Conservation (phyloP, 495 filamentous ascomycete genomes). For the Rusavskia elegans region DNA sequence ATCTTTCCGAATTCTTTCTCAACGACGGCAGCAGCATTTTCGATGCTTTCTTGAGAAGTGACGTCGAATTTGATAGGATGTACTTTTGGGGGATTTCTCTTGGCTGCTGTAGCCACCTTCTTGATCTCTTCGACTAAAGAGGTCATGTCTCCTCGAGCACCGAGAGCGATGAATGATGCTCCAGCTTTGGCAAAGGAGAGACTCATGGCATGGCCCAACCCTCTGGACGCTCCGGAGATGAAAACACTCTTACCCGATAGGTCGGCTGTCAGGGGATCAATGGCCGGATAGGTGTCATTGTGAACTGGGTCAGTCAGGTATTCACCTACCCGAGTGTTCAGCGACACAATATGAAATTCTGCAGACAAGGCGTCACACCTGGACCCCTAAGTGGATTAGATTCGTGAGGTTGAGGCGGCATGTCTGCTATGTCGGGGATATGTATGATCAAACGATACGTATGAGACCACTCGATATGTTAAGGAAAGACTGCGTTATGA, state of each 20-base stretch:
- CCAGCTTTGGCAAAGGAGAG: slow-evolving; percentile 29
- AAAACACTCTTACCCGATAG: slow-evolving; percentile 36
- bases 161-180: slow-evolving; percentile 24
- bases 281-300: no score
- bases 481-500: no score
- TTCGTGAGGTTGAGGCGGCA: no score
- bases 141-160: slow-evolving; percentile 26
- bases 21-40: slow-evolving; percentile 23
- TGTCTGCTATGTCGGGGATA: no score
- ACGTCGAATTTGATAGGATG: slow-evolving; percentile 28
- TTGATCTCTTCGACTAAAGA: slow-evolving; percentile 19
- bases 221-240: slow-evolving; percentile 31
- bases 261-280: slow-evolving; percentile 10
- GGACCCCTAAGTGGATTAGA: no score
- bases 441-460: no score
- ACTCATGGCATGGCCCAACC: slow-evolving; percentile 34
- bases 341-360: no score
- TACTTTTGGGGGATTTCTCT: slow-evolving; percentile 18
- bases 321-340: no score
- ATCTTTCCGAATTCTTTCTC: slow-evolving; percentile 25
- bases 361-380: no score
- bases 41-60: slow-evolving; percentile 22
- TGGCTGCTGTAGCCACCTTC: slow-evolving; percentile 19
- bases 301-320: no score
- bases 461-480: no score